Base-by-base conservation (phyloP, 192 early-diverging fungal genomes). In the Coemansia javaensis region DNA sequence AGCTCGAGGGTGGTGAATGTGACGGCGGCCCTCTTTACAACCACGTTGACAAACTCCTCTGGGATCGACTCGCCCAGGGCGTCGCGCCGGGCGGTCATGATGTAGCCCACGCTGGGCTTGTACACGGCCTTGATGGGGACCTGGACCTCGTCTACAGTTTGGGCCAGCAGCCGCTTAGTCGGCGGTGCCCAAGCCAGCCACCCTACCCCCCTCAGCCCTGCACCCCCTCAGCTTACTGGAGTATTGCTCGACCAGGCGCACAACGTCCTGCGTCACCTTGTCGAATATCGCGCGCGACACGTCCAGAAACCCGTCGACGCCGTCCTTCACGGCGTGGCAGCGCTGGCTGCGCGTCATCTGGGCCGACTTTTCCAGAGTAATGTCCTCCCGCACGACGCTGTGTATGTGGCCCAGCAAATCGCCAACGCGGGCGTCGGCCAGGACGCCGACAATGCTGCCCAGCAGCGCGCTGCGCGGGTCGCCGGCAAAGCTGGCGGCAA, bases 251-350 rank as follows among this genome's bases (percentile, higher is more conserved):
- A 77, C 51, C 0, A 73, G 47, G 1, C 47, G 46, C 22, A 75
- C 53, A 15, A 59, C 50, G 15, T 79, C 55, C 8, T 55, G 58
- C 6, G 64, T 68, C 5, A 68, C 66, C 35, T 49, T 59, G 53
- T 74, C 59, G 39, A 71, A 64, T 3, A 75, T 63, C 2, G 40
- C 32, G 34, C 63, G 42, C 11, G 57, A 84, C 23, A 94, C 86
- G 59, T 96, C 93, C 16, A 96, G 79, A 27, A 94, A 77, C 1
- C 89, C 86, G 56, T 88, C 90, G 12, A 85, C 78, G 4, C 89
- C 86, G 17, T 85, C 78, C 68, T 88, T 91, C 28, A 93, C 83
- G 5, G 89, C 89, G 56, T 90, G 90, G 48, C 90, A 91, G 21
- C 89, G 76, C 64, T 92, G 93, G 52, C 90, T 89, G 30, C 84